Evolutionary conservation across 768 basidiomycete species (phyloP).

Genomic region (Mycena venus): DNA sequence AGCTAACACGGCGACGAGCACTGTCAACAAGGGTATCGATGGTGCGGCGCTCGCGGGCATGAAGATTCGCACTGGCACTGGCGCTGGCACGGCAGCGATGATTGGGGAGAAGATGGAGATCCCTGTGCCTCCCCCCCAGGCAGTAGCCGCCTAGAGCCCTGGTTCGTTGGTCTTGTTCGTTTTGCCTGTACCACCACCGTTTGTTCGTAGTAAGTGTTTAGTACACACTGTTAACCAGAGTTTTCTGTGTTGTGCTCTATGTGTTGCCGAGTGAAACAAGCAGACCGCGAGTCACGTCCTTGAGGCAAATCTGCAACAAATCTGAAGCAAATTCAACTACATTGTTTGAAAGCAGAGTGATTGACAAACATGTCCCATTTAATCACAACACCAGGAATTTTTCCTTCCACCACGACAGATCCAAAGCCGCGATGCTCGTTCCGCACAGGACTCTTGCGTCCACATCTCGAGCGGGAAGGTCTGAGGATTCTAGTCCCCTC

Average conservation of each 20-base stretch:
- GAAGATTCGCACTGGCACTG: conserved; percentile 27
- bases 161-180: neutral
- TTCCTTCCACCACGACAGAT: neutral
- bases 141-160: conserved; percentile 19
- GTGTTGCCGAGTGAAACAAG: neutral
- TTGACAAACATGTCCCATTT: no score
- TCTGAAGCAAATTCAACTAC: no score
- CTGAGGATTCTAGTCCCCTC: conserved; percentile 8
- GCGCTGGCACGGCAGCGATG: neutral
- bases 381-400: no score
- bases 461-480: conserved; percentile 19
- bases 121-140: conserved; percentile 20
- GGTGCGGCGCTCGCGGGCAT: conserved; percentile 26
- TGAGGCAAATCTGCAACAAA: no score
- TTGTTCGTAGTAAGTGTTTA: conserved; percentile 12
- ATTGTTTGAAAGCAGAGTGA: no score
- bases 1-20: neutral
- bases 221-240: conserved; percentile 2
- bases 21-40: conserved; percentile 20
- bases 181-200: conserved; percentile 20
- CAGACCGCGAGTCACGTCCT: neutral
- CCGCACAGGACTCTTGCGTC: conserved; percentile 3
- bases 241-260: conserved; percentile 1
- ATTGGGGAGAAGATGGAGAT: conserved; percentile 21
- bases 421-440: conserved; percentile 14